Conservation (phyloP, 1,139 yeast genomes). For the Zygosaccharomyces sapae region DNA sequence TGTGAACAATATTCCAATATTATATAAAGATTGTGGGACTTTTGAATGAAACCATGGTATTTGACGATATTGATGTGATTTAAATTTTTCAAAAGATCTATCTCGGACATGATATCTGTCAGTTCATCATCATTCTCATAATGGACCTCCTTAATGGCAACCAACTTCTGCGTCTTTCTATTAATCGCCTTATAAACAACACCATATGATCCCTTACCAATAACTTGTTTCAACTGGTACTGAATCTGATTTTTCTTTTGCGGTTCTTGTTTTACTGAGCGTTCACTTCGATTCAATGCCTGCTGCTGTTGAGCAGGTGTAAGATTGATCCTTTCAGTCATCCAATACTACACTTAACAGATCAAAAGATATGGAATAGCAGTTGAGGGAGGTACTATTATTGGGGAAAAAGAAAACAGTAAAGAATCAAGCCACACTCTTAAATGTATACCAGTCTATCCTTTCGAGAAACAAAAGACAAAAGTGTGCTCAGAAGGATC, state of each 20-base stretch:
- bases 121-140: constrained; percentile 54
- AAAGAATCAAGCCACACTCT: too few species aligned
- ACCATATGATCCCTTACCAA: constrained; percentile 82
- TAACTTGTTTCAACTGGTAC: constrained; percentile 54
- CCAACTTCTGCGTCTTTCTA: constrained; percentile 58
- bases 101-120: constrained; percentile 68
- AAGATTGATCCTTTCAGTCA: constrained; percentile 21
- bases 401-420: too few species aligned
- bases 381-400: too few species aligned
- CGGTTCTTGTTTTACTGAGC: constrained; percentile 4
- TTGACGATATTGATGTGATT: constrained; percentile 85
- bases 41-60: constrained; percentile 82
- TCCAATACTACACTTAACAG: constrained; percentile 1
- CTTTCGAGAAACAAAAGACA: neutral
- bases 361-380: too few species aligned
- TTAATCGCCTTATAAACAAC: constrained; percentile 68
- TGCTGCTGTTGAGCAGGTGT: constrained; percentile 24
- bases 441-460: neutral
- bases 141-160: constrained; percentile 81
- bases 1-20: constrained; percentile 79
- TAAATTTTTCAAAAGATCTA: constrained; percentile 74
- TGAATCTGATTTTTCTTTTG: constrained; percentile 44
- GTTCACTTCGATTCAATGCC: constrained; percentile 1
- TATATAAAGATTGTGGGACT: constrained; percentile 61
- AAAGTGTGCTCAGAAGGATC: neutral